Evolutionary conservation across 768 basidiomycete species (phyloP), one percentile per base, ranked within the genome.

Genomic region (Amanita fuliginea): DNA sequence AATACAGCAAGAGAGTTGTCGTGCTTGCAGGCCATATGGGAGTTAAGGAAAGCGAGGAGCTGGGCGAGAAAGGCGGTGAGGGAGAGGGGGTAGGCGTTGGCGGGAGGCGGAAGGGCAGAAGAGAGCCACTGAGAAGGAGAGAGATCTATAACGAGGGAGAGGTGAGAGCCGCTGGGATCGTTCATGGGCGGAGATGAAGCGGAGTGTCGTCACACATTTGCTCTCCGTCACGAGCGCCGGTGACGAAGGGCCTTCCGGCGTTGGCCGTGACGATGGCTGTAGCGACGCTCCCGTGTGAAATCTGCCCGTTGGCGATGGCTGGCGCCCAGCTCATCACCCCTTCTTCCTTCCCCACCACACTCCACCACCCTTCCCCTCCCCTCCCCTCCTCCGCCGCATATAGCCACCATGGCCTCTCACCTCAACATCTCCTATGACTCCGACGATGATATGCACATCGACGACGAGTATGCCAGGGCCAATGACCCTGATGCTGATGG

Each of bases 1-100:
- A 91, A 95, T 49, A 97, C 86, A 5, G 92, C 88, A 34, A 99
- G 73, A 3, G 86, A 78, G 61, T 99, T 99, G 63, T 95, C 93
- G 67, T 93, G 85, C 55, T 84, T 80, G 54, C 80, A 77, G 1
- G 93, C 93, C 53, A 98, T 76, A 66, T 98, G 93, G 3, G 92
- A 79, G 60, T 99, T 98, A 59, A 95, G 71, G 59, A 97, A 95
- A 26, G 87, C 83, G 51, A 97, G 76, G 22, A 96, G 70, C 58
- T 92, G 87, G 2, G 88, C 80, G 41, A 97, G 72, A 61, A 97
- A 96, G 1, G 74, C 57, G 16, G 76, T 67, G 39, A 97, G 74
- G 1, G 82, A 62, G 10, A 97, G 66, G 0, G 80, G 73, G 56
- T 74, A 67, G 3, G 66, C 51, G 45, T 75, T 77, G 33, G 67